Evolutionary conservation across 305 asterid species (phyloP).

Genomic region (Rubia tinctorum): DNA sequence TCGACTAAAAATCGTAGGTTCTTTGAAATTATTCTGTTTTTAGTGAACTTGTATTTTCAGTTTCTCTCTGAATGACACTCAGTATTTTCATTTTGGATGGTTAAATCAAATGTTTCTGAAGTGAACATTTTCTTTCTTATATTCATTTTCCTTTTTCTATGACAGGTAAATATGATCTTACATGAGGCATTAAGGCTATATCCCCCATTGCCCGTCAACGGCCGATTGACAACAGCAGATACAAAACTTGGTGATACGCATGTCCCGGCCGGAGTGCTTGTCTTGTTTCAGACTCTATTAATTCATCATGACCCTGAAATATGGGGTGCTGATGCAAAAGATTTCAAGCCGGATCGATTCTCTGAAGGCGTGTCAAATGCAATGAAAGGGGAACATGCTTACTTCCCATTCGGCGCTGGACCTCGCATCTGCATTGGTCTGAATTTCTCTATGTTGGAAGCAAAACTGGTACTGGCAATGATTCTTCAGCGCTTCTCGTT

Average conservation of each 20-base stretch:
- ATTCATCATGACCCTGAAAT: constrained; percentile 20
- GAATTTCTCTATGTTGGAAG: constrained; percentile 19
- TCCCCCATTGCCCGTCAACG: constrained; percentile 9
- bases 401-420: constrained; percentile 26
- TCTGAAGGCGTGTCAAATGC: constrained; percentile 25
- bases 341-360: constrained; percentile 31
- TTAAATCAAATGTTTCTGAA: background rate
- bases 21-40: background rate
- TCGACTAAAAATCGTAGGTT: background rate
- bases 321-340: constrained; percentile 27
- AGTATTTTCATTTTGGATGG: too few species aligned
- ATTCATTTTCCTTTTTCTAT: background rate
- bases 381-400: constrained; percentile 20
- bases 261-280: constrained; percentile 18
- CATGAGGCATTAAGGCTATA: constrained; percentile 25
- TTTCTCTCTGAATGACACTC: background rate
- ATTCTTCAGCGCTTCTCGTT: constrained; percentile 23
- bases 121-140: background rate
- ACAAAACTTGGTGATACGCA: constrained; percentile 2
- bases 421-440: constrained; percentile 29
- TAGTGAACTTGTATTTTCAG: background rate
- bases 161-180: constrained; percentile 25
- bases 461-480: constrained; percentile 16
- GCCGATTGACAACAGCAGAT: constrained; percentile 2
- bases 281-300: constrained; percentile 6